Evolutionary conservation across 2,329 filamentous ascomycete species (phyloP), one percentile per base, ranked within the genome.

Genomic region (Arthrobotrys iridis): DNA sequence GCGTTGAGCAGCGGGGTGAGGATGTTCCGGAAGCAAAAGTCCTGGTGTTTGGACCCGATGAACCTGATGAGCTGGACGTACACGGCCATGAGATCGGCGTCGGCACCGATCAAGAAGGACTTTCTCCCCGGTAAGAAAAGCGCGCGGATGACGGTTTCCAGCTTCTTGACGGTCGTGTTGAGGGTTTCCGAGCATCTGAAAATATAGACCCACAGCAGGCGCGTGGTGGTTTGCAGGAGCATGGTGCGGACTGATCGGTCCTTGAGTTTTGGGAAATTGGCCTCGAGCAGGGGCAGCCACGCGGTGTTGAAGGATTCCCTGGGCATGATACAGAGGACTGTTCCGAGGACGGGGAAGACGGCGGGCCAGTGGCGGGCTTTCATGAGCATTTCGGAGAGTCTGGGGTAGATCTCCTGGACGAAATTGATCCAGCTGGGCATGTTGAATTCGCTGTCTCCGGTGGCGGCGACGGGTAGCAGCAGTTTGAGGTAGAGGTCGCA

Each of bases 1-100:
- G 93, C 93, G 80, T 96, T 97, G 80, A 99, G 91, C 37, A 99
- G 84, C 2, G 94, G 95, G 79, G 97, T 98, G n/a, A 99, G 92
- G 77, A 98, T 91, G 50, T 86, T 92, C 78, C 90, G 88, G 82
- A 98, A 97, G 82, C 94, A 98, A 77, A 96, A 90, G 79, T 99
- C 95, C 62, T 94, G 93, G 79, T 96, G 89, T 80, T 92, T 96
- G 84, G 91, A 97, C 1, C 94, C 96, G 80, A 99, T 93, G 80
- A 97, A 93, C 33, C 96, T 89, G 76, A 98, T 93, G 28, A 98
- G 89, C 79, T 98, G 93, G 67, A 98, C 94, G 77, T 98, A 84
- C 0, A 95, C 94, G 52, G 97, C 93, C 1, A 91, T 90, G 74
- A 96, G 90, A n/a, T 89, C 86, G 0, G 89, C 87, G 76, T 99